A percentile compares a stretch with the other conserved stretches of the same genome.
Evolutionary conservation across 305 asterid genomes (phyloP).

Genomic region (Fraxinus sp.): DNA sequence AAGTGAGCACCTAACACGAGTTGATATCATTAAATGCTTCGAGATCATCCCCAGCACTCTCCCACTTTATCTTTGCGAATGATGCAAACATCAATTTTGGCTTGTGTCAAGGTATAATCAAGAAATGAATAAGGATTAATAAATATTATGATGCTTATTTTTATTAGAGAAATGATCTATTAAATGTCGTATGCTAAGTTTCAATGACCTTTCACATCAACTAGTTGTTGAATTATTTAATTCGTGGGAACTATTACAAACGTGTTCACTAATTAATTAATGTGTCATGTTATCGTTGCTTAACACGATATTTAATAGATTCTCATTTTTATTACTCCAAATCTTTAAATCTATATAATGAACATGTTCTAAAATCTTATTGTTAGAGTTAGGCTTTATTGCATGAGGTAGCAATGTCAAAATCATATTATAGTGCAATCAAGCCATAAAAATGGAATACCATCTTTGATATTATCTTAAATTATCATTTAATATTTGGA

Average conservation of each 20-base stretch:
- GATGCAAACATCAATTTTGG: background rate
- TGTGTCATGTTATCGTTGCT: background rate
- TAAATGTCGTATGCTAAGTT: too few species aligned
- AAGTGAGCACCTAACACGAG: background rate
- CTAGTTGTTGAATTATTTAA: background rate
- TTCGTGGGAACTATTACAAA: background rate
- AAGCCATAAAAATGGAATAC: background rate
- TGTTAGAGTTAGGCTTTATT: background rate
- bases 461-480: background rate
- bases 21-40: slow-evolving; percentile 3
- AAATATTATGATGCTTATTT: background rate
- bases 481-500: background rate
- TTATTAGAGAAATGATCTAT: background rate
- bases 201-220: background rate
- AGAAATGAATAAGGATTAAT: background rate
- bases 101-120: background rate
- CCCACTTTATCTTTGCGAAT: background rate
- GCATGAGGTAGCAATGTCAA: background rate
- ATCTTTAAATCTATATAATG: background rate
- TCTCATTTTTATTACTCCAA: background rate
- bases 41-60: background rate
- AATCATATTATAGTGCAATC: background rate
- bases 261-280: background rate
- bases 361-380: background rate
- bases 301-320: too few species aligned